A percentile compares a stretch with the other conserved stretches of the same genome.
Evolutionary conservation across 129 eudicot genomes (phyloP).

Genomic region (Glebionis coronaria): DNA sequence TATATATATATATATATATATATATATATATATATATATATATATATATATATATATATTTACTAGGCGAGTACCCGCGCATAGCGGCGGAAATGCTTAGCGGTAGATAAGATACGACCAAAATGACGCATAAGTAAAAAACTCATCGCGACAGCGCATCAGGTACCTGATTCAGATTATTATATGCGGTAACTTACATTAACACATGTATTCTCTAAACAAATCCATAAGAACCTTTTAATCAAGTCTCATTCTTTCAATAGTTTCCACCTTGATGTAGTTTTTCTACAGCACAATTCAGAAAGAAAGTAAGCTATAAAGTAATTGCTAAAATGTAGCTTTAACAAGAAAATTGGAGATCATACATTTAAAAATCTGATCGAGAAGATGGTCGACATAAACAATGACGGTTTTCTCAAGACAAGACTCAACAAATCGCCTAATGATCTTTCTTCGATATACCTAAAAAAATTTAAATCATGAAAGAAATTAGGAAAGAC

Average conservation of each 20-base stretch:
- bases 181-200: slow-evolving; percentile 54
- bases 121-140: too few relatives aligned
- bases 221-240: slow-evolving; percentile 96
- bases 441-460: slow-evolving; percentile 94
- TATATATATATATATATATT: too few relatives aligned
- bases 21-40: too few relatives aligned
- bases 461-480: slow-evolving; percentile 43
- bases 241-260: slow-evolving; percentile 97
- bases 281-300: slow-evolving; percentile 55
- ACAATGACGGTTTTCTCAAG: slow-evolving; percentile 84
- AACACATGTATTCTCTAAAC: slow-evolving; percentile 82
- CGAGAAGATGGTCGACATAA: slow-evolving; percentile 82
- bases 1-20: too few relatives aligned
- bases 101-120: too few relatives aligned
- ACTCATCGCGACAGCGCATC: not conserved
- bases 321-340: not conserved
- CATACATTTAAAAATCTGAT: slow-evolving; percentile 48
- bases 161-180: not conserved
- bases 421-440: slow-evolving; percentile 93
- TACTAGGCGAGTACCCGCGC: too few relatives aligned
- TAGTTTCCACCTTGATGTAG: slow-evolving; percentile 92
- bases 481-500: not conserved
- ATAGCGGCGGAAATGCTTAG: too few relatives aligned
- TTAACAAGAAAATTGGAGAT: not conserved
- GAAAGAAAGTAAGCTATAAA: slow-evolving; percentile 6